phyloP scores from a whole-genome alignment of 2,329 filamentous ascomycete species.

The Lasiodiplodia sp. region DNA sequence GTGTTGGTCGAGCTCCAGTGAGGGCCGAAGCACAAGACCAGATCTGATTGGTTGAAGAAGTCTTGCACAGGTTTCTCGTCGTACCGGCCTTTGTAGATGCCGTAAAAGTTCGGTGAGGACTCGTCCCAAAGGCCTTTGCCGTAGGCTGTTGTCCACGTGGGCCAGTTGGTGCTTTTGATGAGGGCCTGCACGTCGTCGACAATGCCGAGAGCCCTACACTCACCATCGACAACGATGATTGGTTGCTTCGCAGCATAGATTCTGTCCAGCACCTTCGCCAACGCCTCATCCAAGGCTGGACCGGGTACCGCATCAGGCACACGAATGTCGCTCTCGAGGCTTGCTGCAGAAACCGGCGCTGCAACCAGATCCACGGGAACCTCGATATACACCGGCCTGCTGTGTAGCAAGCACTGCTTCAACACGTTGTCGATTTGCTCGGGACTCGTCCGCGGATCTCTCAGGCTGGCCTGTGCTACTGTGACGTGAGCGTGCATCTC shows the following conservation, averaged over 20 bases:
- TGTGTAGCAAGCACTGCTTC: conserved; percentile 59
- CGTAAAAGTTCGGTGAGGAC: conserved; percentile 55
- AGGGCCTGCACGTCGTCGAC: conserved; percentile 53
- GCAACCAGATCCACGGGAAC: conserved; percentile 62
- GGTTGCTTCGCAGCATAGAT: conserved; percentile 57
- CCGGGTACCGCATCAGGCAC: neutral
- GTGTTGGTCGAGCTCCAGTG: conserved; percentile 58
- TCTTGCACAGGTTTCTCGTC: conserved; percentile 44
- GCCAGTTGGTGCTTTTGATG: conserved; percentile 54
- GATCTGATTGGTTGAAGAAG: conserved; percentile 52
- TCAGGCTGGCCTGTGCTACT: conserved; percentile 57
- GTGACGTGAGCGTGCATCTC: conserved; percentile 60
- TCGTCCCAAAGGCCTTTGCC: conserved; percentile 62
- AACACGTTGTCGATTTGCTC: conserved; percentile 61
- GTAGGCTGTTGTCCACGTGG: conserved; percentile 57
- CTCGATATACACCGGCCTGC: conserved; percentile 64
- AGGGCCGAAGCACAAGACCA: conserved; percentile 57
- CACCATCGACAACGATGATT: conserved; percentile 61
- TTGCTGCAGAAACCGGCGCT: conserved; percentile 42
- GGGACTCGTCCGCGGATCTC: conserved; percentile 54
- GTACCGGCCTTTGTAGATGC: conserved; percentile 56
- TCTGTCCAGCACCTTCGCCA: conserved; percentile 37
- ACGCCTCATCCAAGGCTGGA: conserved; percentile 37
- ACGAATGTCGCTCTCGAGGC: conserved; percentile 39
- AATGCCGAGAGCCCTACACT: conserved; percentile 52